Evolutionary conservation across 768 basidiomycete genomes (phyloP), one percentile per base, ranked within the genome.

Genomic region (Amanita muscaria): DNA sequence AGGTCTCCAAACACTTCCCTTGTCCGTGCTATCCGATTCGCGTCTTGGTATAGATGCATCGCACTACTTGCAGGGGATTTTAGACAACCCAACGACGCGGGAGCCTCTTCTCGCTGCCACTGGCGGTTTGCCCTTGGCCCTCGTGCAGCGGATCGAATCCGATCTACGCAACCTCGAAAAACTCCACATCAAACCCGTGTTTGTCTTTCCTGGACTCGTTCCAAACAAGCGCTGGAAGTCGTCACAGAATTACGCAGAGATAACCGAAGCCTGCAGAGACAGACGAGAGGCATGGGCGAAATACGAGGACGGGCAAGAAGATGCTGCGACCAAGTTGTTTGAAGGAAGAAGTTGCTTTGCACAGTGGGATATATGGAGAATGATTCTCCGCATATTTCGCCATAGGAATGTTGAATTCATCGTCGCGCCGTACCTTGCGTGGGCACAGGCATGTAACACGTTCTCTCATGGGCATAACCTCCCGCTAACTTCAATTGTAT

Each of bases 21-120:
- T 98, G 43, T 78, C 76, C 46, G 79, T 82, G 0, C 73, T 99
- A 38, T 76, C 87, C 32, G 89, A 96, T 58, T 88, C 92, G 42
- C 85, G 96, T 35, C 83, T 99, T 21, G 96, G 96, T 24, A 96
- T 99, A 59, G 94, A 99, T 73, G 92, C 91, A 3, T 82, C 85
- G 2, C 82, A 84, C 63, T 99, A 98, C 65, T 72, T 99, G 31
- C 74, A 82, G 42, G 70, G 74, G 35, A 72, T 98, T 51, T 81
- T 82, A 12, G 85, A 89, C 44, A 78, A 69, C 48, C 77, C 86
- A 1, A 70, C 79, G 1, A 79, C 89, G 14, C 77, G 87, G 25
- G 96, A 99, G 68, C 86, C 92, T 11, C 77, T 97, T 25, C 78
- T 97, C 10, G 88, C 93, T 0, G 92, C 94, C 1, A 94, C 93